Evolutionary conservation across 495 filamentous ascomycete genomes (phyloP).

Genomic region (Sporormia fimetaria): DNA sequence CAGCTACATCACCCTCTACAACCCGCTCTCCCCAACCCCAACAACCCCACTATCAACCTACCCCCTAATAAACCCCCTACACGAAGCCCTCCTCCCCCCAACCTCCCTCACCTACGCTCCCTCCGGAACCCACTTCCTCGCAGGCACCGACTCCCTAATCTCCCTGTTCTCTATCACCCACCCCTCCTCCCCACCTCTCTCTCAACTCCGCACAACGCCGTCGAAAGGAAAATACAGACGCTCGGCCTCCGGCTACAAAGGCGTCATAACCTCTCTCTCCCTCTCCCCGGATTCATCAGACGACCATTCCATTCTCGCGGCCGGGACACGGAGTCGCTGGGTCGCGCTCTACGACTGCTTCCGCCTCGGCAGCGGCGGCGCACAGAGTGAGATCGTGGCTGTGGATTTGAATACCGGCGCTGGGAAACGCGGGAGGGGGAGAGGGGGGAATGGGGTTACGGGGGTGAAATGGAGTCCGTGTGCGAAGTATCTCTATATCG

Average conservation of each 20-base stretch:
- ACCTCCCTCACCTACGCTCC: slow-evolving; percentile 60
- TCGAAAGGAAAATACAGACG: slow-evolving; percentile 43
- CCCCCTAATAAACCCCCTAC: slow-evolving; percentile 58
- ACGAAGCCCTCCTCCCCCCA: slow-evolving; percentile 67
- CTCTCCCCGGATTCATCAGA: slow-evolving; percentile 30
- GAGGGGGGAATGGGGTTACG: slow-evolving; percentile 59
- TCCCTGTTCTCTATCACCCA: slow-evolving; percentile 67
- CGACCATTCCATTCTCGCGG: slow-evolving; percentile 52
- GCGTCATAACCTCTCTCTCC: slow-evolving; percentile 59
- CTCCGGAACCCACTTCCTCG: slow-evolving; percentile 51
- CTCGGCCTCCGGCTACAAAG: slow-evolving; percentile 67
- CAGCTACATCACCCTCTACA: slow-evolving; percentile 66
- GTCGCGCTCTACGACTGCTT: slow-evolving; percentile 72
- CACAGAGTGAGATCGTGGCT: no score
- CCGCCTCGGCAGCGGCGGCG: slow-evolving; percentile 25
- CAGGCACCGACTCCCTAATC: slow-evolving; percentile 62
- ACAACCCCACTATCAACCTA: slow-evolving; percentile 43
- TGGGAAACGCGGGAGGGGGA: slow-evolving; percentile 16
- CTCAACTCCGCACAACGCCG: slow-evolving; percentile 58
- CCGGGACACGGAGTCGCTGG: slow-evolving; percentile 68
- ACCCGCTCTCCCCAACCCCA: slow-evolving; percentile 33
- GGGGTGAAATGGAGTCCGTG: slow-evolving; percentile 72
- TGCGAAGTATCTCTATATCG: slow-evolving; percentile 76
- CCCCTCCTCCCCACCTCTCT: slow-evolving; percentile 50
- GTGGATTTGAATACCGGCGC: no score